Conservation (phyloP, 176 grass and related monocot genomes). For the Pontederia crassipes region DNA sequence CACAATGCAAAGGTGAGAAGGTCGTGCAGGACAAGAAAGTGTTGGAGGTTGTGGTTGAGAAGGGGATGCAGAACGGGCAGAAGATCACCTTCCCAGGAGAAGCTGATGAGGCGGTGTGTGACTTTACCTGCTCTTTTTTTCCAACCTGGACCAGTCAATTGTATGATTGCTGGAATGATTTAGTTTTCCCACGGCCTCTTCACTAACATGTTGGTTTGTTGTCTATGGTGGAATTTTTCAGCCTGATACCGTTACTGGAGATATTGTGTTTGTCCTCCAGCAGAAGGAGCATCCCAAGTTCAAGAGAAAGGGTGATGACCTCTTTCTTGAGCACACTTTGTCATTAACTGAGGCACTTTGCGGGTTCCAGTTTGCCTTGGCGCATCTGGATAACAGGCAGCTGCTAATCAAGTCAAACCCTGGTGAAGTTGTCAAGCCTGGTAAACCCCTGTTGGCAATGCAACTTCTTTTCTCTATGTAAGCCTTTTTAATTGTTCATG, state of each 20-base stretch:
- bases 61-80: background rate
- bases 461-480: too few species aligned
- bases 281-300: constrained; percentile 75
- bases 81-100: constrained; percentile 5
- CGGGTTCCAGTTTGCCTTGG: constrained; percentile 50
- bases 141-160: too few species aligned
- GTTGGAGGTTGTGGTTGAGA: constrained; percentile 4
- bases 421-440: constrained; percentile 54
- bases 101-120: background rate
- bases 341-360: constrained; percentile 43
- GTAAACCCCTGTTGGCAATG: constrained; percentile 7
- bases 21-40: background rate
- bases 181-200: background rate
- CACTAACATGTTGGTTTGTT: background rate
- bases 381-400: constrained; percentile 34
- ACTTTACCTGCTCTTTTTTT: background rate
- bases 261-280: constrained; percentile 60
- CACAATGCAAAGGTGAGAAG: constrained; percentile 1
- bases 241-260: constrained; percentile 53
- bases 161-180: too few species aligned
- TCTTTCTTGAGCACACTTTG: constrained; percentile 49
- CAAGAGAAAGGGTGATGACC: constrained; percentile 57
- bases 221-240: background rate
- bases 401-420: background rate
- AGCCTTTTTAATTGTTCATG: background rate